Evolutionary conservation across 495 filamentous ascomycete species (phyloP), one percentile per base, ranked within the genome.

Genomic region (Aspergillus ellipticus): DNA sequence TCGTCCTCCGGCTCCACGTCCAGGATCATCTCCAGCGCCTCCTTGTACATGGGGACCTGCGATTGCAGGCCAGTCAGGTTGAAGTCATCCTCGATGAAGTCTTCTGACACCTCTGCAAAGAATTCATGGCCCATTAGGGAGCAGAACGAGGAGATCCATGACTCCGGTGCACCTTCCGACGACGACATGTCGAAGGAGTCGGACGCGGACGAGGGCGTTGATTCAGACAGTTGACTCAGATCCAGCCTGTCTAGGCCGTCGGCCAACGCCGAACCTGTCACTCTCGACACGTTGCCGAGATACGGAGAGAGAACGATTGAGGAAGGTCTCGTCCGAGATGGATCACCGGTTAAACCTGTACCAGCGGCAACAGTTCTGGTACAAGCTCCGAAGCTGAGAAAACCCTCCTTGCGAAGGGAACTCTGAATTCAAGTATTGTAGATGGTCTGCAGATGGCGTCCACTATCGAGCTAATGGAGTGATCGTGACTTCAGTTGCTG

Each of bases 61-160:
- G 84, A 88, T 73, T 96, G 90, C 57, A 98, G 80, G 20, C 94
- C 94, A 4, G 94, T 98, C 51, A 98, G 79, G 74, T 98, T 98
- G 77, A 98, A 98, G 69, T 98, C 94, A 84, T 98, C 94, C 71
- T 98, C 94, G 63, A 98, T 97, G 68, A 98, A 98, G 57, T 98
- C 94, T 74, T 98, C 94, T 19, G 90, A 92, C 41, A 98, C 92
- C 72, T 98, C 94, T 49, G 95, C 95, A 68, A 98, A 98, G 74
- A 97, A 98, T 69, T 98, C 94, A 68, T 98, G 94, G 52, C 94
- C 94, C 55, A 96, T 82, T 31, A 97, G 79, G 28, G 89, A 90
- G 76, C 94, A 98, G 72, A 96, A 98, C 47, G 91, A 93, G 51
- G 89, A 87, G 75, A 98, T 97, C 94, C 94, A 98, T 41, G 90